Conservation (phyloP, 768 basidiomycete species). For the Suillus variegatus region DNA sequence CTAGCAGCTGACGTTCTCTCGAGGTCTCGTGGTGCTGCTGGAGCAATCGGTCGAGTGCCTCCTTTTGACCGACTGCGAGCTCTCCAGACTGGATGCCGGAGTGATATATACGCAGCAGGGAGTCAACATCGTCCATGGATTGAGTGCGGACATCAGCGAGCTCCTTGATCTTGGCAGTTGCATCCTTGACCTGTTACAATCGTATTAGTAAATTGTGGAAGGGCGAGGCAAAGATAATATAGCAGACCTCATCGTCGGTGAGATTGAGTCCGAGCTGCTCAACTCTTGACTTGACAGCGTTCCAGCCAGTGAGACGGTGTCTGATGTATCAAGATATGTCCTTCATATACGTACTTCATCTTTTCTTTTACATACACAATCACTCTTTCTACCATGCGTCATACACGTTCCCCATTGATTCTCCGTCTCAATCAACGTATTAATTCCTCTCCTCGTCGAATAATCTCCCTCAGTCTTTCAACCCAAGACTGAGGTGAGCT, state of each 20-base stretch:
- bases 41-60: constrained; percentile 85
- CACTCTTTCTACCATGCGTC: too few species aligned
- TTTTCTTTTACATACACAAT: too few species aligned
- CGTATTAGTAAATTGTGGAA: constrained; percentile 10
- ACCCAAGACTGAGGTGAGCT: too few species aligned
- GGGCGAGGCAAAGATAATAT: background rate
- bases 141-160: constrained; percentile 98
- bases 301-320: constrained; percentile 97
- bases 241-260: constrained; percentile 79
- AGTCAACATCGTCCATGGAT: constrained; percentile 99
- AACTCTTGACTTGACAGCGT: constrained; percentile 98
- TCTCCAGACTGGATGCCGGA: constrained; percentile 90
- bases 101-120: constrained; percentile 94
- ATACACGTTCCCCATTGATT: too few species aligned
- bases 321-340: too few species aligned
- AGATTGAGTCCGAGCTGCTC: constrained; percentile 93
- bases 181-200: constrained; percentile 82
- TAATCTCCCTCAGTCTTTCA: too few species aligned
- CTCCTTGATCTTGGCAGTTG: constrained; percentile 99
- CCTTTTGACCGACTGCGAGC: constrained; percentile 92
- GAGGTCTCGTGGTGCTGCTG: constrained; percentile 63
- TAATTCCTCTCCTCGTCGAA: too few species aligned
- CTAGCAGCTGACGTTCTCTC: constrained; percentile 4
- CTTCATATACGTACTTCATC: too few species aligned
- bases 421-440: too few species aligned